Evolutionary conservation across 768 basidiomycete species (phyloP).

Genomic region (Termitomyces sp.): DNA sequence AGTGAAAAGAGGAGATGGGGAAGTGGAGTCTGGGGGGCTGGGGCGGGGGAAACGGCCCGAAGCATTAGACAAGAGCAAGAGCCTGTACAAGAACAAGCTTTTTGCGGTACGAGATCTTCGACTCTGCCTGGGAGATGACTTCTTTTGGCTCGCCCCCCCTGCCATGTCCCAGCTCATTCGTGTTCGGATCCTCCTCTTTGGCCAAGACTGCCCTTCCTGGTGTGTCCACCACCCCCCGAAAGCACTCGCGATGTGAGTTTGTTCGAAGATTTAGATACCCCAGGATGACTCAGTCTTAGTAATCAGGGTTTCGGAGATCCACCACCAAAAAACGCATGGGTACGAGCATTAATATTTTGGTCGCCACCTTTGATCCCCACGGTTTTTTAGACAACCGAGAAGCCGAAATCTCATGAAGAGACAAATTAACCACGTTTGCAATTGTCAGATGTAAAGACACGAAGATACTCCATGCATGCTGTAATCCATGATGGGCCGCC

Average conservation of each 20-base stretch:
- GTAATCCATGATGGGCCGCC: not conserved
- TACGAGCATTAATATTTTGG: too few relatives aligned
- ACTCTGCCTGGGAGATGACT: not conserved
- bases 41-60: slow-evolving; percentile 1
- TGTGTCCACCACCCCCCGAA: too few relatives aligned
- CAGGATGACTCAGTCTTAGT: too few relatives aligned
- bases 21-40: not conserved
- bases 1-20: not conserved
- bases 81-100: slow-evolving; percentile 8
- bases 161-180: not conserved
- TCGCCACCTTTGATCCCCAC: not conserved
- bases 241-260: too few relatives aligned
- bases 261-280: too few relatives aligned
- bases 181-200: not conserved
- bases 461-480: slow-evolving; percentile 3
- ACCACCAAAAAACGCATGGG: too few relatives aligned
- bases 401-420: not conserved
- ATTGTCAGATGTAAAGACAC: not conserved
- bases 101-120: not conserved
- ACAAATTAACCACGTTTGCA: too few relatives aligned
- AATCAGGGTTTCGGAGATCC: too few relatives aligned
- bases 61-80: too few relatives aligned
- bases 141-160: not conserved
- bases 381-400: slow-evolving; percentile 2
- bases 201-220: not conserved